Conservation (phyloP, 768 basidiomycete genomes). For the Lactifluus subvellereus region DNA sequence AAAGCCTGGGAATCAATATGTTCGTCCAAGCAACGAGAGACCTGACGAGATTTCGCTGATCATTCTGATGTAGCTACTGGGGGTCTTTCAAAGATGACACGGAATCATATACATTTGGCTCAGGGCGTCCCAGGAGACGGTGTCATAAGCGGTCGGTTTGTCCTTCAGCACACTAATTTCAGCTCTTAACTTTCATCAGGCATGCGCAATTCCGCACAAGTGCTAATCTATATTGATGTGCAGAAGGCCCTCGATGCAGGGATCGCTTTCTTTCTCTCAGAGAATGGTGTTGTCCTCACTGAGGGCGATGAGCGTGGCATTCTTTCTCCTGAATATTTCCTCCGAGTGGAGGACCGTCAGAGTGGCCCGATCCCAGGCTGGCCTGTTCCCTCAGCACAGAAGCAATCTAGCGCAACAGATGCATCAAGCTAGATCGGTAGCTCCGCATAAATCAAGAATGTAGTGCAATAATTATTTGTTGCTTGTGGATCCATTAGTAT, state of each 20-base stretch:
- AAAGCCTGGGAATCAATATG: slow-evolving; percentile 69
- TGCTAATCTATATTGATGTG: slow-evolving; percentile 80
- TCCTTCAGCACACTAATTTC: neutral
- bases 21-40: slow-evolving; percentile 29
- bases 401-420: neutral
- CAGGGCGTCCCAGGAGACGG: slow-evolving; percentile 62
- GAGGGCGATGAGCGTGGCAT: slow-evolving; percentile 65
- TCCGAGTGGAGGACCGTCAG: slow-evolving; percentile 53
- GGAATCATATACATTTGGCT: slow-evolving; percentile 92
- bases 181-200: slow-evolving; percentile 39
- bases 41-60: neutral
- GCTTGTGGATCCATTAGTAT: neutral
- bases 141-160: slow-evolving; percentile 66
- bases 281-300: slow-evolving; percentile 86
- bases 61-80: slow-evolving; percentile 42
- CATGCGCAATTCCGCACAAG: slow-evolving; percentile 70
- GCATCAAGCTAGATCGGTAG: neutral
- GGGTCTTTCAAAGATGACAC: slow-evolving; percentile 77
- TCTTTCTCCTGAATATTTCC: slow-evolving; percentile 59
- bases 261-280: slow-evolving; percentile 69
- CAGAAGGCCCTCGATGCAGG: slow-evolving; percentile 62
- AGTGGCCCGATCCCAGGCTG: slow-evolving; percentile 29
- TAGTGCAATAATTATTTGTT: neutral
- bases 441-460: neutral
- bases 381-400: slow-evolving; percentile 9